Evolutionary conservation across 73 alveolate species (phyloP).

Genomic region (Paramecium octaurelia): DNA sequence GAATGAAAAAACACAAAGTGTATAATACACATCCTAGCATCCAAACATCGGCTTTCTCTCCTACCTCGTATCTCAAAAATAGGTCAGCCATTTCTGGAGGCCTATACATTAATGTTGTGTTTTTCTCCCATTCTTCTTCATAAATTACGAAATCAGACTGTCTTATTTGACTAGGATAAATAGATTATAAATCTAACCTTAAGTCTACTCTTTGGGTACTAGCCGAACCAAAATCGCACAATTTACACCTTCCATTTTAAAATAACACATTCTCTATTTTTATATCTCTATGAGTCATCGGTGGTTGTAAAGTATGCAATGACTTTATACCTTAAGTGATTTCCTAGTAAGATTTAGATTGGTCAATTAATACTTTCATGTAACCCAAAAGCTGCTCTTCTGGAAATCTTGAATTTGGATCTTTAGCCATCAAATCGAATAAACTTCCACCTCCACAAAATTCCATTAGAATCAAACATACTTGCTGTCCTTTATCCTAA

Average conservation of each 20-base stretch:
- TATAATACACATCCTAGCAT: conserved; percentile 89
- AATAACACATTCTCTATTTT: conserved; percentile 91
- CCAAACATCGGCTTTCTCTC: conserved; percentile 93
- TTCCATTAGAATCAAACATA: conserved; percentile 46
- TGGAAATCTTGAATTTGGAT: conserved; percentile 23
- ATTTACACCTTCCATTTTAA: conserved; percentile 83
- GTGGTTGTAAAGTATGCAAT: conserved; percentile 32
- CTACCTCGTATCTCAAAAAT: conserved; percentile 72
- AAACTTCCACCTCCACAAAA: conserved; percentile 56
- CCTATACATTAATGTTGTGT: conserved; percentile 95
- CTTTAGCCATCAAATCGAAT: conserved; percentile 49
- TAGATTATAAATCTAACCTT: neutral
- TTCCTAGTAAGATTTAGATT: neutral
- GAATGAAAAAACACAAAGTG: conserved; percentile 84
- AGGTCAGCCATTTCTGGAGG: conserved; percentile 98
- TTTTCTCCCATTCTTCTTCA: conserved; percentile 86
- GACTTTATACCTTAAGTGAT: conserved; percentile 48
- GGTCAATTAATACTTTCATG: neutral
- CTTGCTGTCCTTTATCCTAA: neutral
- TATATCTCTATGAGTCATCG: conserved; percentile 80
- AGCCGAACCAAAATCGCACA: conserved; percentile 97
- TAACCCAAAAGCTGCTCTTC: neutral
- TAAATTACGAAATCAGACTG: conserved; percentile 70
- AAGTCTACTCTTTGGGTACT: conserved; percentile 73
- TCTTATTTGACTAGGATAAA: neutral